Evolutionary conservation across 208 protist species (phyloP), one percentile per base, ranked within the genome.

Genomic region (Acanthamoeba quina): DNA sequence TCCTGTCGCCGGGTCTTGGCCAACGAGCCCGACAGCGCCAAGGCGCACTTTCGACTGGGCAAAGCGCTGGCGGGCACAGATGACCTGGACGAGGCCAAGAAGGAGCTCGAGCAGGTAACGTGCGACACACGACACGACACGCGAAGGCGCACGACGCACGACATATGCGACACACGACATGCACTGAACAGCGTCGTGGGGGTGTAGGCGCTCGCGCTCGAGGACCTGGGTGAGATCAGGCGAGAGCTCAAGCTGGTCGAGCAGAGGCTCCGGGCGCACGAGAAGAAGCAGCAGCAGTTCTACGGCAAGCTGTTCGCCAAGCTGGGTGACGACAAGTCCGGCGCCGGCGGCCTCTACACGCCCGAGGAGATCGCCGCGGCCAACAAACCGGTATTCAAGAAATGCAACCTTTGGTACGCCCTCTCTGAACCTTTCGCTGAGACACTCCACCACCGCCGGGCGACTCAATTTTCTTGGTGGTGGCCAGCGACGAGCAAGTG

Each of bases 261-360:
- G 47, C 74, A 83, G 29, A 54, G 44, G 74, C 44, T 83, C 11
- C 5, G 29, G 47, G 74, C 74, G 41, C 44, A 83, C 10, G 44
- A 83, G 44, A 49, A 83, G 74, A 49, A 56, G 74, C 74, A 83
- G n/a, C 74, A 56, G 74, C 37, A 83, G 44, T 56, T 83, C 29
- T 83, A 83, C 29, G 74, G 74, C 74, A 80, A 80, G 72, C 74
- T 49, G 15, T 83, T 83, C 74, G 26, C 13, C 47, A 83, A 83
- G 19, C 24, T 56, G 44, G 74, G 24, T 5, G 68, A 17, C 21
- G 72, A 80, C 3, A n/a, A 76, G 29, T 19, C 13, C 1, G 21
- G 15, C 19, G 74, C 6, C 34, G 44, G 13, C 4, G 74, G 74
- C 17, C 74, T 83, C 37, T 83, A 83, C 74, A 34, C 74, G 44